A percentile compares a stretch with the other conserved stretches of the same genome.
Evolutionary conservation across 2,329 filamentous ascomycete species (phyloP).

Genomic region (Hypoxylon sp.): DNA sequence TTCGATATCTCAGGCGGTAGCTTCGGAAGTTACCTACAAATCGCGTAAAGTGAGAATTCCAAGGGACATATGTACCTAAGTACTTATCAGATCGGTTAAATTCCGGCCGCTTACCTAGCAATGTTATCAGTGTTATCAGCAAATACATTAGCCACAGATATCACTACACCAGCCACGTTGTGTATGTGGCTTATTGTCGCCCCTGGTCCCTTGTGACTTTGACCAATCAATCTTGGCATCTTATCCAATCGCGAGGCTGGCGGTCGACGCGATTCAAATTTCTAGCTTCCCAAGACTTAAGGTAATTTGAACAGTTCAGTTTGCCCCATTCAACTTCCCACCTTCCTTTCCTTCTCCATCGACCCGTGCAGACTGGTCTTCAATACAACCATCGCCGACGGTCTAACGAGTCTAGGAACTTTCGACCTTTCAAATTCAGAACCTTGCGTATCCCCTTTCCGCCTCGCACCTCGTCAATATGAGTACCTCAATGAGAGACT

Average conservation of each 20-base stretch:
- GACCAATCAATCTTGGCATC: conserved; percentile 13
- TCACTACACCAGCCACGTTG: not conserved
- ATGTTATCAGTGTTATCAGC: not conserved
- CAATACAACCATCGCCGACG: not conserved
- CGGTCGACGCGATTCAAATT: conserved; percentile 43
- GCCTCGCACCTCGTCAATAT: conserved; percentile 60
- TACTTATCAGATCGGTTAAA: not conserved
- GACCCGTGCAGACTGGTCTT: not conserved
- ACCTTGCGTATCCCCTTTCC: conserved; percentile 1
- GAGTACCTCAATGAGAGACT: conserved; percentile 77
- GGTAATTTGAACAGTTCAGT: conserved; percentile 16
- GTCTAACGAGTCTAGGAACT: not conserved
- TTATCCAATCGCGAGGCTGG: conserved; percentile 40
- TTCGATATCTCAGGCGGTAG: too few relatives aligned
- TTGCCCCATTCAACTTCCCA: conserved; percentile 11
- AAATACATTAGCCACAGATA: not conserved
- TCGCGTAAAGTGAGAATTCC: too few relatives aligned
- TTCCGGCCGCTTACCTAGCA: not conserved
- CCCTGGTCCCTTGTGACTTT: not conserved
- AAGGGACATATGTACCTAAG: too few relatives aligned
- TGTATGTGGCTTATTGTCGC: conserved; percentile 3
- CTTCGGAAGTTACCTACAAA: not conserved
- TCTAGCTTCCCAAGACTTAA: conserved; percentile 35
- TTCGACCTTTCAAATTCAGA: conserved; percentile 8
- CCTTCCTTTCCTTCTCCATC: conserved; percentile 1